phyloP scores from a whole-genome alignment of 1,139 yeast species.

The Nakaseomyces nivariensis region DNA sequence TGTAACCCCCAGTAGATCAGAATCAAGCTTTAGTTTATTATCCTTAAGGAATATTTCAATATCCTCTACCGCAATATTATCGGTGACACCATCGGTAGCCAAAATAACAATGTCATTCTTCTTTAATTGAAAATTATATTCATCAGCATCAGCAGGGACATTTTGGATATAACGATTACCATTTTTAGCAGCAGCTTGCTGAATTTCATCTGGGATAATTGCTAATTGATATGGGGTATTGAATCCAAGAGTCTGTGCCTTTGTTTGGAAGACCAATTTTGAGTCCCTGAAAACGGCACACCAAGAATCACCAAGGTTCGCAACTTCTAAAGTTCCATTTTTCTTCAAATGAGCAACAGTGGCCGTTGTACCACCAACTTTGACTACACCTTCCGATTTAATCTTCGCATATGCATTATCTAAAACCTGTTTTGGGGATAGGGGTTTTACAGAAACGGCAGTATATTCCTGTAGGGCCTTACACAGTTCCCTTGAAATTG shows the following conservation, averaged over 20 bases:
- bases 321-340: constrained; percentile 47
- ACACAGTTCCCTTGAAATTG: constrained; percentile 64
- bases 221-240: constrained; percentile 90
- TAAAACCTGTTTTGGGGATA: constrained; percentile 44
- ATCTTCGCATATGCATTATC: constrained; percentile 46
- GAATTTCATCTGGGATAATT: constrained; percentile 59
- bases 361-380: constrained; percentile 95
- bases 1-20: constrained; percentile 36
- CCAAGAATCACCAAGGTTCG: constrained; percentile 93
- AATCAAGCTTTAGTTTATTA: constrained; percentile 30
- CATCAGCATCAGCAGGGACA: constrained; percentile 39
- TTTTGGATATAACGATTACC: constrained; percentile 56
- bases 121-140: constrained; percentile 37
- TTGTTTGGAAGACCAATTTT: constrained; percentile 54
- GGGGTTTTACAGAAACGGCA: constrained; percentile 12
- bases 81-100: constrained; percentile 92
- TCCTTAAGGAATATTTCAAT: constrained; percentile 53
- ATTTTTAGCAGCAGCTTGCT: constrained; percentile 44
- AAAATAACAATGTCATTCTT: constrained; percentile 69
- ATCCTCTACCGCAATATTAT: constrained; percentile 69
- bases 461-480: constrained; percentile 30
- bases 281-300: constrained; percentile 72
- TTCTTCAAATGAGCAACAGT: constrained; percentile 68
- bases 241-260: constrained; percentile 77
- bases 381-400: constrained; percentile 46